These are phyloP conservation scores for Ananas comosus DNA, from an alignment of 176 grass and related monocot species.

Conservation along the genomic window DNA sequence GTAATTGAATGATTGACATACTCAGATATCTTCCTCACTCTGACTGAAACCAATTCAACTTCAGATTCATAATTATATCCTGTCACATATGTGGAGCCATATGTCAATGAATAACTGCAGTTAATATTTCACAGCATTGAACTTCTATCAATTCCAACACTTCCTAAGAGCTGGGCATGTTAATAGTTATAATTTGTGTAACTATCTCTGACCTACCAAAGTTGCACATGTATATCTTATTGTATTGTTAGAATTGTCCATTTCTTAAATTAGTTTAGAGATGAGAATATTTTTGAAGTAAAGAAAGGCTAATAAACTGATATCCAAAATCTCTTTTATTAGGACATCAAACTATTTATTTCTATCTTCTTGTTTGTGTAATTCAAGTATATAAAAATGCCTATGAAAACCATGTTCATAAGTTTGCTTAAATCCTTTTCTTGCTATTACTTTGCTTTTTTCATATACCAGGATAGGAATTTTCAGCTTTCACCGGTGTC, in stretches of 20 bases:
- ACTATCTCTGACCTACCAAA: neutral
- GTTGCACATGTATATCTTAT: neutral
- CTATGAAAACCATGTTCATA: neutral
- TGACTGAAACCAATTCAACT: too few species aligned
- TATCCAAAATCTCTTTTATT: neutral
- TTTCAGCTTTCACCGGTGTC: neutral
- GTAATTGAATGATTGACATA: too few species aligned
- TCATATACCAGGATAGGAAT: neutral
- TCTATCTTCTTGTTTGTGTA: neutral
- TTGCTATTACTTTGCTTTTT: neutral
- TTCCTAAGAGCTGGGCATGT: neutral
- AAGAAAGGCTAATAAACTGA: too few species aligned
- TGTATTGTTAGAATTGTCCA: neutral
- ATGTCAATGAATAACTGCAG: neutral
- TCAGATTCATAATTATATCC: neutral
- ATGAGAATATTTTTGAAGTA: too few species aligned
- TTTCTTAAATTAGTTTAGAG: too few species aligned
- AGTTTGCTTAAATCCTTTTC: neutral
- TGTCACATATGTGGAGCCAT: neutral
- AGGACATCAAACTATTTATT: neutral
- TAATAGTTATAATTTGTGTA: neutral
- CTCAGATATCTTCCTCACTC: too few species aligned
- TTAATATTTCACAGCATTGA: neutral
- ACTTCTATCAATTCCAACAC: neutral
- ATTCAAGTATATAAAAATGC: neutral